Evolutionary conservation across 805 yeast species (phyloP).

Genomic region (Kurtzmaniella fragi): DNA sequence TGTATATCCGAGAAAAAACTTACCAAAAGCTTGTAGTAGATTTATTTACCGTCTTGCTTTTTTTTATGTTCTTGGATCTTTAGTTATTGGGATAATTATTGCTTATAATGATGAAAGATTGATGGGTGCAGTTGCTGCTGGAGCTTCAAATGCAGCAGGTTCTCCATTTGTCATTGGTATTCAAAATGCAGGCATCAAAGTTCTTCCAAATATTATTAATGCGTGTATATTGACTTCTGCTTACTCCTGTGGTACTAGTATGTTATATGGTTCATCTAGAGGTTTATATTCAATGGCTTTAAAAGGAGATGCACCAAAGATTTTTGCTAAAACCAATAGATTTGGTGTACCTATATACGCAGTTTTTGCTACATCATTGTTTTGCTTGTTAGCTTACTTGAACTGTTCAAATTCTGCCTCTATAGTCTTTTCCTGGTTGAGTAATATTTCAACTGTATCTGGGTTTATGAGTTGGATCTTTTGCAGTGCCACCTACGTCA

Average conservation of each 20-base stretch:
- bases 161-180: conserved; percentile 84
- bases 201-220: conserved; percentile 73
- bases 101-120: conserved; percentile 16
- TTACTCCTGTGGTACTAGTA: conserved; percentile 53
- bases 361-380: conserved; percentile 18
- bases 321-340: conserved; percentile 10
- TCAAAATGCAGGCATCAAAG: conserved; percentile 57
- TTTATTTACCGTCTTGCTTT: conserved; percentile 24
- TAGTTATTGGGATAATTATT: conserved; percentile 20
- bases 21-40: conserved; percentile 22
- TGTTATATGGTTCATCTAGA: conserved; percentile 24
- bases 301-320: conserved; percentile 15
- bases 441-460: conserved; percentile 56
- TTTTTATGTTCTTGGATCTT: conserved; percentile 22
- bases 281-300: conserved; percentile 18
- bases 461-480: conserved; percentile 58
- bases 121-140: too few species aligned
- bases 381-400: conserved; percentile 22
- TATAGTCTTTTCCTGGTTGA: conserved; percentile 66
- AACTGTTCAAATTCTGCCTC: conserved; percentile 50
- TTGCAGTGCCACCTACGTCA: conserved; percentile 53
- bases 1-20: conserved; percentile 27
- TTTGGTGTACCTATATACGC: conserved; percentile 19
- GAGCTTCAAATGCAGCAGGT: conserved; percentile 37
- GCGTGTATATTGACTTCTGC: conserved; percentile 71